These are phyloP conservation scores for Termitomyces sp. DNA, from an alignment of 768 basidiomycete genomes.

Conservation along the genomic window DNA sequence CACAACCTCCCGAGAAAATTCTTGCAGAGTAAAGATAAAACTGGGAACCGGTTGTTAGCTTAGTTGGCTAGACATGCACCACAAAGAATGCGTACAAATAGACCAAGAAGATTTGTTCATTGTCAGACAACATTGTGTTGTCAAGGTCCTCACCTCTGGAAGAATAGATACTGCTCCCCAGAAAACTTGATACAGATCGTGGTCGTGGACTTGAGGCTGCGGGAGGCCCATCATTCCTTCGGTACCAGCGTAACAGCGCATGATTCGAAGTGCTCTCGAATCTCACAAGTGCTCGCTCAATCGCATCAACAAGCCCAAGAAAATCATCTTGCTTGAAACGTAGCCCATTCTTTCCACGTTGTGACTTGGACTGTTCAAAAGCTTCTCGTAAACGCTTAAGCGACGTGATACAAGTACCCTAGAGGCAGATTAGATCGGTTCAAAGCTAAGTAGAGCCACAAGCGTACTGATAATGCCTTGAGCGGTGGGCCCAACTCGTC, in stretches of 20 bases:
- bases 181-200: slow-evolving; percentile 17
- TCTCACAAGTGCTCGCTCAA: slow-evolving; percentile 61
- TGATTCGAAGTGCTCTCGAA: slow-evolving; percentile 85
- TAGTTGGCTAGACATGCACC: background rate
- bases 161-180: slow-evolving; percentile 8
- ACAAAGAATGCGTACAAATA: slow-evolving; percentile 69
- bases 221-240: slow-evolving; percentile 35
- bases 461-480: slow-evolving; percentile 62
- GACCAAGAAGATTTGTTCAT: slow-evolving; percentile 82
- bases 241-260: slow-evolving; percentile 73
- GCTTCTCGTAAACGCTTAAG: slow-evolving; percentile 61
- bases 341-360: slow-evolving; percentile 21
- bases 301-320: slow-evolving; percentile 52
- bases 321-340: slow-evolving; percentile 53
- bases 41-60: slow-evolving; percentile 31
- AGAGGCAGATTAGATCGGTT: background rate
- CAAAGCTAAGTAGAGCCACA: background rate
- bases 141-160: slow-evolving; percentile 23
- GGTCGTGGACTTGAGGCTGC: slow-evolving; percentile 10
- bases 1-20: slow-evolving; percentile 81
- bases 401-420: slow-evolving; percentile 58
- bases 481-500: slow-evolving; percentile 78
- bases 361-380: slow-evolving; percentile 44
- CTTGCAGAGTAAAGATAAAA: slow-evolving; percentile 95
- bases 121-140: slow-evolving; percentile 43